Evolutionary conservation across 2,329 filamentous ascomycete genomes (phyloP).

Genomic region (Clarireedia hainanense): DNA sequence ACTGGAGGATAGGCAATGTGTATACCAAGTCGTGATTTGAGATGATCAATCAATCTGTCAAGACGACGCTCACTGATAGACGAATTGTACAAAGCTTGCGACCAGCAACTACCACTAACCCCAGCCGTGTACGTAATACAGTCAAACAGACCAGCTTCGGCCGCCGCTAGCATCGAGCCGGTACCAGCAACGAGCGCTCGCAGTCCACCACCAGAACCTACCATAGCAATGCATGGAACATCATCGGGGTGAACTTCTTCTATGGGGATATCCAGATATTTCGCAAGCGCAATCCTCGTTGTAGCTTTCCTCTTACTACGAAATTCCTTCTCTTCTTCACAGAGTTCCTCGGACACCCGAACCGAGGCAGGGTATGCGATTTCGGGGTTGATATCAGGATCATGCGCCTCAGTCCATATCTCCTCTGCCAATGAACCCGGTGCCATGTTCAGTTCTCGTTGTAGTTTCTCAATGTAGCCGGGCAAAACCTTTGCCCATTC

Average conservation of each 20-base stretch:
- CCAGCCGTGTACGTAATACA: slow-evolving; percentile 93
- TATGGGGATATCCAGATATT: slow-evolving; percentile 72
- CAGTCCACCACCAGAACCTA: slow-evolving; percentile 85
- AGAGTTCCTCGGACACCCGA: slow-evolving; percentile 72
- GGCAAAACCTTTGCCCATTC: slow-evolving; percentile 76
- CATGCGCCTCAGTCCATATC: slow-evolving; percentile 87
- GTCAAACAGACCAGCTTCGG: slow-evolving; percentile 84
- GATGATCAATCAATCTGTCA: slow-evolving; percentile 65
- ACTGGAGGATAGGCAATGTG: slow-evolving; percentile 91
- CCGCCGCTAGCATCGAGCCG: slow-evolving; percentile 75
- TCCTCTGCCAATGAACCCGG: slow-evolving; percentile 85
- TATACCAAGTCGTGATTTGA: slow-evolving; percentile 75
- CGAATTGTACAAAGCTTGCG: slow-evolving; percentile 81
- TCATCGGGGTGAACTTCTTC: slow-evolving; percentile 85
- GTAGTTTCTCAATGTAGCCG: slow-evolving; percentile 71
- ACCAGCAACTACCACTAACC: slow-evolving; percentile 93
- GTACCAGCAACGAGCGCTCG: slow-evolving; percentile 85
- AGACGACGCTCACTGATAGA: slow-evolving; percentile 65
- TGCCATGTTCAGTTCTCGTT: slow-evolving; percentile 78
- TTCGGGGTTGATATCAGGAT: slow-evolving; percentile 77
- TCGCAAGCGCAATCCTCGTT: slow-evolving; percentile 66
- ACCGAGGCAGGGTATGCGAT: slow-evolving; percentile 76
- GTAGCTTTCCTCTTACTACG: slow-evolving; percentile 59
- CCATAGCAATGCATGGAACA: slow-evolving; percentile 87
- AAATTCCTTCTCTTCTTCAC: slow-evolving; percentile 74